Evolutionary conservation across 1,284 basidiomycete genomes (phyloP).

Genomic region (Amylostereum areolatum): DNA sequence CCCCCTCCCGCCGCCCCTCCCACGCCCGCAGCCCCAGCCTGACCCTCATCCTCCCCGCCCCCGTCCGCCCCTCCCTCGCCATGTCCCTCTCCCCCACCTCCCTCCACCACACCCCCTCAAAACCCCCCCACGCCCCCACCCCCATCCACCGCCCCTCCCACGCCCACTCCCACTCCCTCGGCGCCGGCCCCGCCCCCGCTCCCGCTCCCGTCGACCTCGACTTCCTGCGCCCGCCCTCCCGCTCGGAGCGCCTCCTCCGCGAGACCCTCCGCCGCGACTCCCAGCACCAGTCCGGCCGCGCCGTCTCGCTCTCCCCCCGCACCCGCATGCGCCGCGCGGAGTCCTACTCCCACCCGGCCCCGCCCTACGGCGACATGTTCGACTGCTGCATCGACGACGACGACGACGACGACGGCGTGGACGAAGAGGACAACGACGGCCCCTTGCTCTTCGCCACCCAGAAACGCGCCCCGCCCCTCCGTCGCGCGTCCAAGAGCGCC

Average conservation of each 20-base stretch:
- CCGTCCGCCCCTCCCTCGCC: conserved; percentile 25
- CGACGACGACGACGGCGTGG: conserved; percentile 20
- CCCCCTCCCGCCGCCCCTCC: conserved; percentile 3
- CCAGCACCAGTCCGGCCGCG: conserved; percentile 23
- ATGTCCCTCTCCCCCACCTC: conserved; percentile 28
- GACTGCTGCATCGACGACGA: conserved; percentile 25
- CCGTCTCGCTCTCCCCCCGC: conserved; percentile 13
- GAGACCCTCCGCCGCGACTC: conserved; percentile 50
- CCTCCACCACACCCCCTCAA: conserved; percentile 16
- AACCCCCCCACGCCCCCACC: conserved; percentile 17
- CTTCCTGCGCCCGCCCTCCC: conserved; percentile 25
- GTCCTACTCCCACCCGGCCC: conserved; percentile 4
- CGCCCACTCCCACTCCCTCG: conserved; percentile 21
- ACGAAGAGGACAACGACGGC: conserved; percentile 15
- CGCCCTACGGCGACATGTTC: conserved; percentile 14
- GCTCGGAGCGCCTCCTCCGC: conserved; percentile 52
- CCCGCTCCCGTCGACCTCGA: not conserved
- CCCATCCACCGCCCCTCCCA: conserved; percentile 14
- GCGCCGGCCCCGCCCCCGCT: conserved; percentile 5
- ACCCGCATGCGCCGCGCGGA: conserved; percentile 14
- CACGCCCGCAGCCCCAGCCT: conserved; percentile 4
- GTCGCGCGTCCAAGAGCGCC: conserved; percentile 9
- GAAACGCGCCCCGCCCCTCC: conserved; percentile 8
- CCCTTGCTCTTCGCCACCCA: conserved; percentile 15
- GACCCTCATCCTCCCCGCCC: conserved; percentile 15